Percentiles rank a stretch among this genome's conserved stretches.
These are phyloP conservation scores for Metschnikowia bowlesiae DNA, from an alignment of 805 yeast species.

Conservation along the genomic window DNA sequence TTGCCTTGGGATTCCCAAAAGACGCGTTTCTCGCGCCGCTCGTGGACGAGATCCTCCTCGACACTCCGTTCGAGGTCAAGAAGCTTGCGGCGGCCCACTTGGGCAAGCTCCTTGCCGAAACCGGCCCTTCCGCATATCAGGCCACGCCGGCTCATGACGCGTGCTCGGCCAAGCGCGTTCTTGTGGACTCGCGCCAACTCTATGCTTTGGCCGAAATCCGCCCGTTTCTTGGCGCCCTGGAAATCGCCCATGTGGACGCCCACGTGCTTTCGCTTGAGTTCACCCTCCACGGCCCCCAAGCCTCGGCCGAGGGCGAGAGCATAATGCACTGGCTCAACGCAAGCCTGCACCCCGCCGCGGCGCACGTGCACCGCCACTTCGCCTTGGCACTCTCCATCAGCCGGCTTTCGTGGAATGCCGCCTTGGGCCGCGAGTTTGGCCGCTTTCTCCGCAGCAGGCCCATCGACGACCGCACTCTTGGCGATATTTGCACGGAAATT, in stretches of 20 bases:
- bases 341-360: background rate
- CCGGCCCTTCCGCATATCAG: background rate
- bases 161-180: background rate
- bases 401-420: conserved; percentile 2
- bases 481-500: conserved; percentile 35
- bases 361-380: background rate
- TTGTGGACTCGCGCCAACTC: background rate
- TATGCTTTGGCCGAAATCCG: conserved; percentile 10
- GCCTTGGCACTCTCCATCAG: conserved; percentile 4
- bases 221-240: background rate
- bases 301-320: conserved; percentile 6
- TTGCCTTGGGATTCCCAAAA: conserved; percentile 23
- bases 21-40: conserved; percentile 29
- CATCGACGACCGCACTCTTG: conserved; percentile 11
- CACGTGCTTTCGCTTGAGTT: background rate
- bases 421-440: conserved; percentile 10
- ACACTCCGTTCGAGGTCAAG: conserved; percentile 32
- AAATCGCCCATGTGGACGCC: background rate
- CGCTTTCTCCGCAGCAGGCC: conserved; percentile 15
- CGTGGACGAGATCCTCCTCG: conserved; percentile 25
- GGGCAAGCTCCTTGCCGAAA: background rate
- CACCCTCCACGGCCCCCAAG: background rate
- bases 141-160: background rate
- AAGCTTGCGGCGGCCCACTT: conserved; percentile 41
- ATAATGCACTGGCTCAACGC: conserved; percentile 10